These are phyloP conservation scores for Cucurbita argyrosperma DNA, from an alignment of 306 rosid species.

Conservation along the genomic window DNA sequence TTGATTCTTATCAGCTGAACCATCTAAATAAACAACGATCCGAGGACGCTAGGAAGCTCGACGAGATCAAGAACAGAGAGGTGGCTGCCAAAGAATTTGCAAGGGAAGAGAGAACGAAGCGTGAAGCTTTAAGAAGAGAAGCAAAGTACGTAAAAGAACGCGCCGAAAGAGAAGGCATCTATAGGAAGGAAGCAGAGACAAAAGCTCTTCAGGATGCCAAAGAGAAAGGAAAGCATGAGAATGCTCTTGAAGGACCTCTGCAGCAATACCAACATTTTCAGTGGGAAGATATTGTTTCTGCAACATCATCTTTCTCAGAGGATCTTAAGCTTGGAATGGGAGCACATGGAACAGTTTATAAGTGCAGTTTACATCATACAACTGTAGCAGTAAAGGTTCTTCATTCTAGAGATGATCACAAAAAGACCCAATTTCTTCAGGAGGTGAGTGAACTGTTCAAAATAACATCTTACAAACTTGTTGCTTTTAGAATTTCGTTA, in stretches of 20 bases:
- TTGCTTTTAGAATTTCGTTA: neutral
- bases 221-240: conserved; percentile 62
- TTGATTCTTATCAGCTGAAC: conserved; percentile 37
- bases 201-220: conserved; percentile 40
- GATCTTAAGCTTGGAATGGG: conserved; percentile 77
- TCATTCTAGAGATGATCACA: conserved; percentile 33
- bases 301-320: conserved; percentile 81
- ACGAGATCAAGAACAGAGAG: conserved; percentile 42
- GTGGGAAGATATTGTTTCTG: conserved; percentile 77
- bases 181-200: conserved; percentile 54
- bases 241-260: conserved; percentile 43
- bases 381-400: conserved; percentile 89
- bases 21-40: conserved; percentile 34
- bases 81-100: conserved; percentile 38
- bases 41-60: conserved; percentile 47
- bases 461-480: neutral
- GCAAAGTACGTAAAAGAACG: conserved; percentile 40
- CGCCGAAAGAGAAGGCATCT: conserved; percentile 55
- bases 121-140: conserved; percentile 47
- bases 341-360: conserved; percentile 67
- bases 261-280: conserved; percentile 41
- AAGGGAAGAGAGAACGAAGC: conserved; percentile 39
- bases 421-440: conserved; percentile 56
- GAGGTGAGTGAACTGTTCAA: conserved; percentile 42
- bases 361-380: conserved; percentile 76